Evolutionary conservation across 73 alveolate species (phyloP).

Genomic region (Tetrahymena borealis): DNA sequence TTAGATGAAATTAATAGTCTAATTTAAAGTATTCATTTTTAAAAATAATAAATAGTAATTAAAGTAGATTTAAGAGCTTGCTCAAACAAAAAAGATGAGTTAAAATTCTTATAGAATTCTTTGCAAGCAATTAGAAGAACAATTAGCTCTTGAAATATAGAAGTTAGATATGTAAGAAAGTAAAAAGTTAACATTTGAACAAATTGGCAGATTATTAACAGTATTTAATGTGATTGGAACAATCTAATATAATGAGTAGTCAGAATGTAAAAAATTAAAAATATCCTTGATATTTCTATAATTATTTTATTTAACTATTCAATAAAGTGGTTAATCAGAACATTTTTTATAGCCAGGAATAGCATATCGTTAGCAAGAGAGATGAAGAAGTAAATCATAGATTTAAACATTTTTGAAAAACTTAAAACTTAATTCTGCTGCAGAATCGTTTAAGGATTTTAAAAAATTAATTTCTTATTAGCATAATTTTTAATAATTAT

Average conservation of each 20-base stretch:
- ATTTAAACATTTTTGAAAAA: not conserved
- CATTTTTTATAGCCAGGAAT: not conserved
- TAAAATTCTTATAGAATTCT: not conserved
- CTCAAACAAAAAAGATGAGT: not conserved
- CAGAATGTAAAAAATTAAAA: not conserved
- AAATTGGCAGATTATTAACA: not conserved
- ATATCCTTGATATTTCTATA: not conserved
- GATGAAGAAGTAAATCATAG: not conserved
- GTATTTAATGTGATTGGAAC: not conserved
- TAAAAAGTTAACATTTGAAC: not conserved
- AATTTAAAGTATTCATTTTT: not conserved
- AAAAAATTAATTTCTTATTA: not conserved
- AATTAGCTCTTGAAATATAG: not conserved
- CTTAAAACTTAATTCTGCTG: not conserved
- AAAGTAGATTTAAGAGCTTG: not conserved
- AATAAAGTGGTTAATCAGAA: not conserved
- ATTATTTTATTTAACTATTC: not conserved
- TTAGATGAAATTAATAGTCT: not conserved
- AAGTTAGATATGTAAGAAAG: not conserved
- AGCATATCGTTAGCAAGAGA: not conserved
- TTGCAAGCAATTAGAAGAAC: not conserved
- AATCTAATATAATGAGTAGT: not conserved
- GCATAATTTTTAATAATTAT: not conserved
- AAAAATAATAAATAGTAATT: not conserved
- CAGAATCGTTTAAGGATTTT: not conserved